These are phyloP conservation scores for Elasticomyces elasticus DNA, from an alignment of 495 filamentous ascomycete species.

Conservation along the genomic window DNA sequence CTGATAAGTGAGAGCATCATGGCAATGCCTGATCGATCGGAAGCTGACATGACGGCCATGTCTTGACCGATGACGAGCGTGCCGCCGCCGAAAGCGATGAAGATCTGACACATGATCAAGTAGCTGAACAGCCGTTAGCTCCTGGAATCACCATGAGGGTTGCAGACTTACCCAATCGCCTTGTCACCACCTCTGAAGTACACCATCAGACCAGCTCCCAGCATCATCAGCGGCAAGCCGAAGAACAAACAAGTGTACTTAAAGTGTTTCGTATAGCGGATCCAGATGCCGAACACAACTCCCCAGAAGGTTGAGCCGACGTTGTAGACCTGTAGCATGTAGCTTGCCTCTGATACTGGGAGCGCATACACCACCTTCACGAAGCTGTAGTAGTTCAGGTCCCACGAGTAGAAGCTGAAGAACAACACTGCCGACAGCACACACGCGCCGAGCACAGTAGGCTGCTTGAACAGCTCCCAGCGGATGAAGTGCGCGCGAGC, in stretches of 20 bases:
- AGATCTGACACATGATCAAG: slow-evolving; percentile 68
- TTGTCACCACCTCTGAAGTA: slow-evolving; percentile 51
- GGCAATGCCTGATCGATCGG: slow-evolving; percentile 54
- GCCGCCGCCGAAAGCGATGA: slow-evolving; percentile 59
- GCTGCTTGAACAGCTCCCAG: slow-evolving; percentile 16
- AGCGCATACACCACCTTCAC: slow-evolving; percentile 62
- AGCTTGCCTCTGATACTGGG: slow-evolving; percentile 45
- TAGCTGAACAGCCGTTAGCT: no score
- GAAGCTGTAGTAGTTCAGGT: slow-evolving; percentile 44
- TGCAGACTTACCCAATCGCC: slow-evolving; percentile 53
- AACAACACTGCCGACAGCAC: slow-evolving; percentile 6
- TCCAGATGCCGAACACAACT: slow-evolving; percentile 27
- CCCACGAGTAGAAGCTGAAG: slow-evolving; percentile 24
- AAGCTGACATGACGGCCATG: slow-evolving; percentile 55
- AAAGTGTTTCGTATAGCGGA: slow-evolving; percentile 47
- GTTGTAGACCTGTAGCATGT: slow-evolving; percentile 58
- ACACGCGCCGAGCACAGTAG: slow-evolving; percentile 20
- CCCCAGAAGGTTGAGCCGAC: slow-evolving; percentile 53
- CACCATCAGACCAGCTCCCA: slow-evolving; percentile 57
- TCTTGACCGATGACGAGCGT: slow-evolving; percentile 54
- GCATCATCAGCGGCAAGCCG: slow-evolving; percentile 51
- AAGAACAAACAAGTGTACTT: slow-evolving; percentile 49
- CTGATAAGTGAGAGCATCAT: slow-evolving; percentile 50
- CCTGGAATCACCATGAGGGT: no score
- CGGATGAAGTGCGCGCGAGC: slow-evolving; percentile 14